Conservation (phyloP, 805 yeast genomes). For the Hanseniaspora hatyaiensis region DNA sequence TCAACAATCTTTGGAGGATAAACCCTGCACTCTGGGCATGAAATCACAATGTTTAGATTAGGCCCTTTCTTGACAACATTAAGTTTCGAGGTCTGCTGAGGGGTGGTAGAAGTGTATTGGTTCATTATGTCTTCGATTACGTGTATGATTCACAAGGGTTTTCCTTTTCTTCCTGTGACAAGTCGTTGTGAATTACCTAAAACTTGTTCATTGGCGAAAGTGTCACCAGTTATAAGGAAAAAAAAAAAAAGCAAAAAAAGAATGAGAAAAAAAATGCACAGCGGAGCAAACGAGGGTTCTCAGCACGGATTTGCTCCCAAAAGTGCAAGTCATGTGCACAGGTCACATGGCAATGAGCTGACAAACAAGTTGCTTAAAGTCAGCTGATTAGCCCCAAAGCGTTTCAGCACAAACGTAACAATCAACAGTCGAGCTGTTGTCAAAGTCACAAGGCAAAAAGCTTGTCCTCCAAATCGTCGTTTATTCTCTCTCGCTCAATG, state of each 20-base stretch:
- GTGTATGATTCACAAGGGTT: conserved; percentile 6
- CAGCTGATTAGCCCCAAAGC: too few species aligned
- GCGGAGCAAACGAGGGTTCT: background rate
- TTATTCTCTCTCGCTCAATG: conserved; percentile 7
- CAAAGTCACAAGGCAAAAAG: too few species aligned
- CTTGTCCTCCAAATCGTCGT: background rate
- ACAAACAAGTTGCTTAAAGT: too few species aligned
- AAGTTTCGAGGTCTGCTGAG: conserved; percentile 19
- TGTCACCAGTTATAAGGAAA: too few species aligned
- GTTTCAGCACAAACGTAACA: too few species aligned
- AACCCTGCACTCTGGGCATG: conserved; percentile 93
- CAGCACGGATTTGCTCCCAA: background rate
- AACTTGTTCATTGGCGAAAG: too few species aligned
- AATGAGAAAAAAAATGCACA: background rate
- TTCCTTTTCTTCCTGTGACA: conserved; percentile 1
- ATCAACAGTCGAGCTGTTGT: too few species aligned
- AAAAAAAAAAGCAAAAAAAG: too few species aligned
- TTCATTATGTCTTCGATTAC: background rate
- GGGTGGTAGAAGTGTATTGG: conserved; percentile 8
- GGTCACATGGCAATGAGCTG: too few species aligned
- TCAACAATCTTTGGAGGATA: conserved; percentile 93
- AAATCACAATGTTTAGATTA: conserved; percentile 73
- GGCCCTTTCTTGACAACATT: conserved; percentile 45
- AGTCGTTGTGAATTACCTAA: too few species aligned
- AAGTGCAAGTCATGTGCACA: too few species aligned